Evolutionary conservation across 139 green algal species (phyloP).

Genomic region (Volvox reticuliferus): DNA sequence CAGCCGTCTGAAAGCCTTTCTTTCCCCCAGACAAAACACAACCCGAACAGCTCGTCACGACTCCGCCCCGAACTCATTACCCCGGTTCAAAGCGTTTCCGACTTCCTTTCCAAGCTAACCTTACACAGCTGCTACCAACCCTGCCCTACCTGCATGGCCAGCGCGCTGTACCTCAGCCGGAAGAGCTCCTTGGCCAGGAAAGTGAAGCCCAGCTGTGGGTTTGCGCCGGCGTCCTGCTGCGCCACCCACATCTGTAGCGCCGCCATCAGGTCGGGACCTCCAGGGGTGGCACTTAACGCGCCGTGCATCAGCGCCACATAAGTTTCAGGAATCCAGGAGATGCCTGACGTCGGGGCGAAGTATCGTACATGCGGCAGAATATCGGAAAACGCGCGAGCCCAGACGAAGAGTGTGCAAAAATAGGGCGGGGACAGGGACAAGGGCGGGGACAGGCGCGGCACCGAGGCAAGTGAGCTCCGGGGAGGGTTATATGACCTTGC

Average conservation of each 20-base stretch:
- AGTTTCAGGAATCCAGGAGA: slow-evolving; percentile 39
- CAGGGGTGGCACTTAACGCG: not conserved
- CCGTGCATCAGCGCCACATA: slow-evolving; percentile 46
- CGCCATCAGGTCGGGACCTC: slow-evolving; percentile 17
- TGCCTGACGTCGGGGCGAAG: not conserved
- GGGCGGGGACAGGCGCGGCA: no score
- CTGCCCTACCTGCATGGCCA: slow-evolving; percentile 35
- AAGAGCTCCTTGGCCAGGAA: slow-evolving; percentile 47
- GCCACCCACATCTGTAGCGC: slow-evolving; percentile 28
- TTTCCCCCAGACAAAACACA: not conserved
- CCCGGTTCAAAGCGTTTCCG: no score
- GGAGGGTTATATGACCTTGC: no score
- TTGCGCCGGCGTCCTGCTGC: slow-evolving; percentile 22
- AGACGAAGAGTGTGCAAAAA: not conserved
- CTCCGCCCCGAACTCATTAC: no score
- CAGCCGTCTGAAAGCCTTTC: not conserved
- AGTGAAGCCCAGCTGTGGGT: slow-evolving; percentile 28
- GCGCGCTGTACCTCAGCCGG: slow-evolving; percentile 27
- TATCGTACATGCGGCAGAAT: no score
- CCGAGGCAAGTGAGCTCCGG: no score
- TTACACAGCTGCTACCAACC: not conserved
- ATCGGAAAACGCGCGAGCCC: no score
- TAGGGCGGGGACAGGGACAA: no score
- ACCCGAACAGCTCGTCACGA: no score
- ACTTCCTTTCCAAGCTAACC: no score